Percentiles rank a stretch among this genome's conserved stretches.
These are phyloP conservation scores for Phytophthora pistaciae DNA, from an alignment of 352 stramenopile species.

Conservation along the genomic window DNA sequence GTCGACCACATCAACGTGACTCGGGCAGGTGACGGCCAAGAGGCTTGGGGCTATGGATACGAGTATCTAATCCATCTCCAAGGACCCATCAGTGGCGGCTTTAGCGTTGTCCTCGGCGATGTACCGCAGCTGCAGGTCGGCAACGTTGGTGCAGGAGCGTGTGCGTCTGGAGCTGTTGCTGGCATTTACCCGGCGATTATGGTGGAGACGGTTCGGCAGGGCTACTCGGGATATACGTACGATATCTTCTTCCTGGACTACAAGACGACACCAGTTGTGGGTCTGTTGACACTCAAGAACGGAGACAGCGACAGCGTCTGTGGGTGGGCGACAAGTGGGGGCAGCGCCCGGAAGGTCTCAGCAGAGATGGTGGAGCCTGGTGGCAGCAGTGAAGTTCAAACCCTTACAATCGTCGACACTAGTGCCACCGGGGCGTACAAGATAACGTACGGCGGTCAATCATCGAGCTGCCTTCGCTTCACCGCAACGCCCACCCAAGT, in stretches of 20 bases:
- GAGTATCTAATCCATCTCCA: slow-evolving; percentile 78
- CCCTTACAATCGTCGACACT: slow-evolving; percentile 45
- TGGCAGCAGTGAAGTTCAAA: slow-evolving; percentile 75
- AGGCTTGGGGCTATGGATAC: slow-evolving; percentile 79
- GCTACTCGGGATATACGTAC: slow-evolving; percentile 65
- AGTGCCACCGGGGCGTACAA: slow-evolving; percentile 39
- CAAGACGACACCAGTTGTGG: slow-evolving; percentile 1
- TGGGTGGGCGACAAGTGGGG: slow-evolving; percentile 42
- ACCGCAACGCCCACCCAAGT: slow-evolving; percentile 32
- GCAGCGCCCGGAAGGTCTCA: slow-evolving; percentile 51
- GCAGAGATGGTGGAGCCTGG: slow-evolving; percentile 53
- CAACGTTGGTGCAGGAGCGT: slow-evolving; percentile 58
- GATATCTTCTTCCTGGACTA: slow-evolving; percentile 81
- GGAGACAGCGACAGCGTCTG: slow-evolving; percentile 33
- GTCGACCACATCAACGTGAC: slow-evolving; percentile 72
- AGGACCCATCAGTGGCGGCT: slow-evolving; percentile 62
- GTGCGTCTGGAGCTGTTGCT: slow-evolving; percentile 45
- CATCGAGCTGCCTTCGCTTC: slow-evolving; percentile 53
- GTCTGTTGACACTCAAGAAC: slow-evolving; percentile 31
- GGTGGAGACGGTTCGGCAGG: slow-evolving; percentile 73
- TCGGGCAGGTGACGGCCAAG: slow-evolving; percentile 67
- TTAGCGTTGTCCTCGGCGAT: slow-evolving; percentile 68
- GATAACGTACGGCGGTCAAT: slow-evolving; percentile 55
- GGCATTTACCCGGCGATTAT: slow-evolving; percentile 65
- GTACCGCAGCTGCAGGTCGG: slow-evolving; percentile 57